Base-by-base conservation (phyloP, 805 yeast genomes). In the Sugiyamaella qingdaonensis region DNA sequence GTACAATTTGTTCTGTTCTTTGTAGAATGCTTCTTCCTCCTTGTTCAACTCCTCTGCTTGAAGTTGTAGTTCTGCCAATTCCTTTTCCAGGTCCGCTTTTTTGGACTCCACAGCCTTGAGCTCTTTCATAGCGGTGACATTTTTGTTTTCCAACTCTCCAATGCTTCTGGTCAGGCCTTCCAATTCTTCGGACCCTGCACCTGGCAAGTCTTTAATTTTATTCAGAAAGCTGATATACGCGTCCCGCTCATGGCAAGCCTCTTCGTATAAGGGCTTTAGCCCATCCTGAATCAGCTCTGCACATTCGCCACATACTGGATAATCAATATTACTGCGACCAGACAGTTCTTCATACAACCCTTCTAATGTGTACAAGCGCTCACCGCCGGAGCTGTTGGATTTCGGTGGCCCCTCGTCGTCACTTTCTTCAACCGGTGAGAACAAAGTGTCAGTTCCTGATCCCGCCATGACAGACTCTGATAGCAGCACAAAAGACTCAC, bases 271-370 rank as follows among this genome's bases (percentile, higher is more conserved):
- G 10, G 72, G 66, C 61, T 83, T 85, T 66, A 89, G 75, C 53
- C 83, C 84, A 9, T 79, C 82, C 10, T 86, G 73, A 24, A 92
- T 68, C 18, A 77, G 66, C 42, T 77, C 80, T 5, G 94, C 86
- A 67, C 99, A 94, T 43, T 91, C 97, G 21, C 77, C 76, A 61
- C 98, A 92, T 13, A 94, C 81, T 0, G 99, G 99, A 63, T 82
- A 83, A 58, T 88, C 95, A 13, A 92, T 77, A 55, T 85, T 89
- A 49, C 85, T 84, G 56, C 86, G 84, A 4, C 79, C 74, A 0
- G 94, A 84, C 4, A 92, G 68, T 1, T 86, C 74, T 57, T 85
- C 84, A 65, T 88, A 90, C 1, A 92, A 78, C 36, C 79, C 80
- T 2, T 80, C 81, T 33, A 89, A 66, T 0, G 82, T 75, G 45